Evolutionary conservation across 371 early-diverging fungal species (phyloP), one percentile per base, ranked within the genome.

Genomic region (Mucor irregularis): DNA sequence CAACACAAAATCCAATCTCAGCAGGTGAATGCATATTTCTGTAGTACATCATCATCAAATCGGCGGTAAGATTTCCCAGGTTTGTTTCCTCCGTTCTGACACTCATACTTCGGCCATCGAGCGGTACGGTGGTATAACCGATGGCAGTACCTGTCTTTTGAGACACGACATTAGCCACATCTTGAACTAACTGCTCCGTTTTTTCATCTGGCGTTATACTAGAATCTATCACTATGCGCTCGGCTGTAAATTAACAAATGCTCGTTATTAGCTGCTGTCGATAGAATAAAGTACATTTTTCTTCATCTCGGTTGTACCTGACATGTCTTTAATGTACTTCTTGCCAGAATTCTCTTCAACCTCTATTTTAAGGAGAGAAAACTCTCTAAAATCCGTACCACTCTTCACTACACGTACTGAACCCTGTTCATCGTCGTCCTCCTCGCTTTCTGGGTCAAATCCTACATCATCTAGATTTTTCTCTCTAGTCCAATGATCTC

Each of bases 321-420:
- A 54, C 34, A 72, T 55, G 2, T 34, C 21, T 17, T 62, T 34
- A 7, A 78, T 64, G 5, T 37, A 49, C n/a, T 65, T 58, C n/a
- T 49, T 58, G 4, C 61, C 71, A 16, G 42, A 17, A 25, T 62
- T 55, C 2, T 17, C 30, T 1, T 61, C 58, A 10, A 83, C 48
- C 2, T 66, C 59, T 9, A 80, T 44, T 9, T 66, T 62, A 11
- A 84, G 54, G 14, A 69, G 61, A 39, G 76, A 78, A 19, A 86
- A 66, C 43, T 83, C 82, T 47, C 85, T 74, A 53, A 87, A 86
- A 57, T 87, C 87, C 0, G 85, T 84, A 13, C 87, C 86, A 49
- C 80, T 78, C 61, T 86, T 87, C 28, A 87, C 66, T 2, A 86
- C 66, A 16, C 76, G 71, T 6, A 77, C 48, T 11, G 50, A 38